phyloP scores from a whole-genome alignment of 805 yeast species.

The Wickerhamomyces queroliae region DNA sequence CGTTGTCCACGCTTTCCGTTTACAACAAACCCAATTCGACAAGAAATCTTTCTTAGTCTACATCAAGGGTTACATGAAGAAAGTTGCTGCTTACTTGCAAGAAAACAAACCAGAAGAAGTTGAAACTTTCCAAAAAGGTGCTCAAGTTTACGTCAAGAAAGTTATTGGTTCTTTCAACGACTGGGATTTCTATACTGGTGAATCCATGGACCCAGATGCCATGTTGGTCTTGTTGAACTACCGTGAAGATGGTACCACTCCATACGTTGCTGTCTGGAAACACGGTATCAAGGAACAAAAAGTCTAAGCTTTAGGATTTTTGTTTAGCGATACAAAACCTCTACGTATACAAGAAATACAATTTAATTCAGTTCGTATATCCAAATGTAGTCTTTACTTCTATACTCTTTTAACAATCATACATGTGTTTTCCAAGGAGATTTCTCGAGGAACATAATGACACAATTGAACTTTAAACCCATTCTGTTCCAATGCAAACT shows the following conservation, averaged over 20 bases:
- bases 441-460: slow-evolving; percentile 48
- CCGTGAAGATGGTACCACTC: slow-evolving; percentile 99
- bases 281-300: slow-evolving; percentile 91
- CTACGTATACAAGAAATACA: too few relatives aligned
- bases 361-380: slow-evolving; percentile 3
- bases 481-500: slow-evolving; percentile 34
- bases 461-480: slow-evolving; percentile 45
- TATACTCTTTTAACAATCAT: slow-evolving; percentile 26
- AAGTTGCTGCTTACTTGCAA: slow-evolving; percentile 83
- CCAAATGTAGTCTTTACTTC: not conserved
- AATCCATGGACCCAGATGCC: slow-evolving; percentile 99
- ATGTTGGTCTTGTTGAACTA: slow-evolving; percentile 97
- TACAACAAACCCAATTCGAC: slow-evolving; percentile 93
- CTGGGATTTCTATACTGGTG: slow-evolving; percentile 99
- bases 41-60: slow-evolving; percentile 95
- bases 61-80: slow-evolving; percentile 99
- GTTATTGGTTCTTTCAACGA: slow-evolving; percentile 92
- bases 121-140: slow-evolving; percentile 94
- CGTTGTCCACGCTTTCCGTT: slow-evolving; percentile 97
- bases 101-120: slow-evolving; percentile 87
- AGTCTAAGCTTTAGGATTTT: slow-evolving; percentile 74
- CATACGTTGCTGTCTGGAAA: slow-evolving; percentile 97
- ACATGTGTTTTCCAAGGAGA: slow-evolving; percentile 70
- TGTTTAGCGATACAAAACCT: too few relatives aligned
- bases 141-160: slow-evolving; percentile 93